Evolutionary conservation across 2,329 filamentous ascomycete genomes (phyloP).

Genomic region (Aureobasidium sp.): DNA sequence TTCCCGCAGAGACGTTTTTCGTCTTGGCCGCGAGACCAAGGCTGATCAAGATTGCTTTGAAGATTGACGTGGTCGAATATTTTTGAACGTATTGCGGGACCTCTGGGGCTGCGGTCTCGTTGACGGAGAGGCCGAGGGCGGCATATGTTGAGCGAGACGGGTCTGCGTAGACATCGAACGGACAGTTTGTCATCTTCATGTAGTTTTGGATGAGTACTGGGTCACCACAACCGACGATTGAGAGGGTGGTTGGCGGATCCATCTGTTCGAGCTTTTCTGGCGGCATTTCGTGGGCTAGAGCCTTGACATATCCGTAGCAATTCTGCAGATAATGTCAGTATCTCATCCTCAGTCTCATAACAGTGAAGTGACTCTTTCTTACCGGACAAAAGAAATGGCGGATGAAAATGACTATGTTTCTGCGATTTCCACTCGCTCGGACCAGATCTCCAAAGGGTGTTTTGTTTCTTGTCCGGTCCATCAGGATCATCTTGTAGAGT

Average conservation of each 20-base stretch:
- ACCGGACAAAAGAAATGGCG: conserved; percentile 33
- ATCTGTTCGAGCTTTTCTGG: conserved; percentile 19
- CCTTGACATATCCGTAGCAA: conserved; percentile 19
- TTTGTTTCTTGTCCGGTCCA: conserved; percentile 1
- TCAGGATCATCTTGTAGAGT: not conserved
- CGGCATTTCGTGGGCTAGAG: conserved; percentile 24
- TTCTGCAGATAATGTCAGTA: not conserved
- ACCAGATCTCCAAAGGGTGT: not conserved
- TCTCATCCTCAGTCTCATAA: not conserved
- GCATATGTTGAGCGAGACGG: conserved; percentile 25
- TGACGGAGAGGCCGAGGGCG: conserved; percentile 26
- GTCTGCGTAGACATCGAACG: conserved; percentile 29
- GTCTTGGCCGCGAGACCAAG: not conserved
- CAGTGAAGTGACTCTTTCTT: not conserved
- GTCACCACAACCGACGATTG: conserved; percentile 31
- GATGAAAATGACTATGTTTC: conserved; percentile 32
- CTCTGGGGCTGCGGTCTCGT: conserved; percentile 21
- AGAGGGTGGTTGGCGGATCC: conserved; percentile 24
- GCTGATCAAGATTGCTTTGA: not conserved
- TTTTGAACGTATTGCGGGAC: conserved; percentile 25
- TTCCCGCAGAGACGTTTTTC: not conserved
- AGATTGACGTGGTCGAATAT: conserved; percentile 16
- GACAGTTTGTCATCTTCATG: conserved; percentile 24
- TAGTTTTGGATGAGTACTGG: conserved; percentile 27
- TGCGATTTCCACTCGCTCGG: not conserved